These are phyloP conservation scores for Rhizophlyctis rosea DNA, from an alignment of 192 early-diverging fungal genomes.

Conservation along the genomic window DNA sequence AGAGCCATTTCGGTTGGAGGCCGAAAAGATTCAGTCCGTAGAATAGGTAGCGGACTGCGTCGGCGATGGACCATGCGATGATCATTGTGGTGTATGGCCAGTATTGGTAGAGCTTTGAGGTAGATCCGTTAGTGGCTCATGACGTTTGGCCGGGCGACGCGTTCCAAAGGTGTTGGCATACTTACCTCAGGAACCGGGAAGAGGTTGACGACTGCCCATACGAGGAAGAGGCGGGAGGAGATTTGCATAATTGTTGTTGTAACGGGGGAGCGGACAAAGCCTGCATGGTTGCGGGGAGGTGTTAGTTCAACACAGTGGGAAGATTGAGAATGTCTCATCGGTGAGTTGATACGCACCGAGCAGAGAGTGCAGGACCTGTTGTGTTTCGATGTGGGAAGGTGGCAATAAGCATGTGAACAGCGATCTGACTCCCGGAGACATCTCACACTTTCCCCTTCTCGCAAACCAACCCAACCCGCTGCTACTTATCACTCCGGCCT, in stretches of 20 bases:
- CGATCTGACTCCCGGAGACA: too few relatives aligned
- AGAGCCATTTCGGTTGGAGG: slow-evolving; percentile 49
- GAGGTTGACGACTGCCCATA: slow-evolving; percentile 72
- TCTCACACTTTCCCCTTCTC: neutral
- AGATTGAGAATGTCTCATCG: neutral
- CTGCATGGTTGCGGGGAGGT: slow-evolving; percentile 38
- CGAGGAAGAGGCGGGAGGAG: slow-evolving; percentile 76
- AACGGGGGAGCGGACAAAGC: slow-evolving; percentile 79
- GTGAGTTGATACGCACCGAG: slow-evolving; percentile 5
- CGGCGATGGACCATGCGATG: slow-evolving; percentile 88
- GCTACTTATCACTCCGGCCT: neutral
- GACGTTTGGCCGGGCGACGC: too few relatives aligned
- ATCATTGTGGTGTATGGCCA: slow-evolving; percentile 78
- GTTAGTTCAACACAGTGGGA: slow-evolving; percentile 1
- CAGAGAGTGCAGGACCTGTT: slow-evolving; percentile 9
- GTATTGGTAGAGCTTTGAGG: slow-evolving; percentile 55
- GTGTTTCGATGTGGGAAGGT: neutral
- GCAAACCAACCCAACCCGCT: neutral
- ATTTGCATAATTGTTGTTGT: slow-evolving; percentile 84
- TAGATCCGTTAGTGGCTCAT: too few relatives aligned
- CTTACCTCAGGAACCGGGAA: slow-evolving; percentile 39
- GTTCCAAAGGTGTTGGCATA: too few relatives aligned
- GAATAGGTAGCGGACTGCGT: slow-evolving; percentile 88
- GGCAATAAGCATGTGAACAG: too few relatives aligned
- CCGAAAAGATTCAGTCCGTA: slow-evolving; percentile 74